Conservation (phyloP, 2,329 filamentous ascomycete species). For the Cladosporium sp. region DNA sequence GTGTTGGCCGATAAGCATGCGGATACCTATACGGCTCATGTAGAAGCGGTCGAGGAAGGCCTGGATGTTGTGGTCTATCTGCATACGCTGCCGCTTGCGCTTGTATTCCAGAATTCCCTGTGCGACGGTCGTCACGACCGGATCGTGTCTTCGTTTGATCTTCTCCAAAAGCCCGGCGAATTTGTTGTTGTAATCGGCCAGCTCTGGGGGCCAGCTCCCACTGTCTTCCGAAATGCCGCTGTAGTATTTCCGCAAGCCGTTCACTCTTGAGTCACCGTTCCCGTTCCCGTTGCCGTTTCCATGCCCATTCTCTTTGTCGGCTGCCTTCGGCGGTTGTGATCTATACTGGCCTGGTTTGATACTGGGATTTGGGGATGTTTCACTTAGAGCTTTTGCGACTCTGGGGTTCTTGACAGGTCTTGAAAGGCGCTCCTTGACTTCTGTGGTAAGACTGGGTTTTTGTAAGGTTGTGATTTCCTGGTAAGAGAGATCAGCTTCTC, state of each 20-base stretch:
- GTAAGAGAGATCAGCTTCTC: constrained; percentile 25
- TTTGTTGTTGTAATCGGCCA: constrained; percentile 86
- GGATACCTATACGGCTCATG: constrained; percentile 98
- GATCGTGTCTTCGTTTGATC: constrained; percentile 93
- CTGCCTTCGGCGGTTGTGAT: constrained; percentile 40
- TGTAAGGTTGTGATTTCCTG: constrained; percentile 88
- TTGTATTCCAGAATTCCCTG: constrained; percentile 99
- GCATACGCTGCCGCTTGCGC: constrained; percentile 89
- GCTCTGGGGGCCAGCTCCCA: constrained; percentile 85
- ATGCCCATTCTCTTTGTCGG: constrained; percentile 23
- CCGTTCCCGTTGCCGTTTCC: constrained; percentile 32
- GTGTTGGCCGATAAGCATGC: constrained; percentile 98
- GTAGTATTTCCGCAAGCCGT: constrained; percentile 67
- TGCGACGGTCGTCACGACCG: constrained; percentile 95
- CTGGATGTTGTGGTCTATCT: constrained; percentile 96
- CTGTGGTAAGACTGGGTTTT: constrained; percentile 66
- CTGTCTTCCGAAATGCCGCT: constrained; percentile 76
- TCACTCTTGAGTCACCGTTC: constrained; percentile 42
- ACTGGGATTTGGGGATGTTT: constrained; percentile 85
- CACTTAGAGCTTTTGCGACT: constrained; percentile 62
- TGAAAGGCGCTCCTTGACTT: constrained; percentile 74
- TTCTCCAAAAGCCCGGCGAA: constrained; percentile 84
- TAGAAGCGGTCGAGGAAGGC: constrained; percentile 98
- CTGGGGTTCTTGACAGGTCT: constrained; percentile 55
- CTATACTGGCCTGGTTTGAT: constrained; percentile 75